A percentile compares a stretch with the other conserved stretches of the same genome.
phyloP scores from a whole-genome alignment of 108 stramenopile species.

The Skeletonema tropicum region DNA sequence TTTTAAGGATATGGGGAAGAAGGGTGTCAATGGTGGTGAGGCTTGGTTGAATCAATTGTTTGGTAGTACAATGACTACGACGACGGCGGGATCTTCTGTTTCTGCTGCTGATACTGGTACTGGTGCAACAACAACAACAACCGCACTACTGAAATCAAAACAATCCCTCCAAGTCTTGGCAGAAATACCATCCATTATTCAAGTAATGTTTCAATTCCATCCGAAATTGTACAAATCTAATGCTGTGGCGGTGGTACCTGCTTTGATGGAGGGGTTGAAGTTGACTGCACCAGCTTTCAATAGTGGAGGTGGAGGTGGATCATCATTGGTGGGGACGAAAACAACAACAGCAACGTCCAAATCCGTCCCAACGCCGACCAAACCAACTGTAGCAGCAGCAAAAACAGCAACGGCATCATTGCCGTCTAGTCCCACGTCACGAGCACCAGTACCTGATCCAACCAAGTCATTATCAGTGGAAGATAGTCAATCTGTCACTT shows the following conservation, averaged over 20 bases:
- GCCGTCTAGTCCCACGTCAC: neutral
- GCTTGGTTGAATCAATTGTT: neutral
- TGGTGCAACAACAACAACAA: neutral
- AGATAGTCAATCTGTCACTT: neutral
- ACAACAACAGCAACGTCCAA: neutral
- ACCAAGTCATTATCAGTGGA: neutral
- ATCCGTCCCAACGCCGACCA: neutral
- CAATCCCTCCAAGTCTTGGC: neutral
- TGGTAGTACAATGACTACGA: neutral
- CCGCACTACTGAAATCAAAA: neutral
- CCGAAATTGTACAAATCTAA: neutral
- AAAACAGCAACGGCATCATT: neutral
- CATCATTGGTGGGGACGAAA: neutral
- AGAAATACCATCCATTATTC: neutral
- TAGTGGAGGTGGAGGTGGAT: neutral
- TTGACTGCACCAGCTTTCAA: neutral
- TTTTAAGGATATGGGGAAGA: conserved; percentile 1
- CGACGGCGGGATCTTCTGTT: neutral
- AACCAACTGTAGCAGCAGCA: neutral
- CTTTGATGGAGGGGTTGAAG: conserved; percentile 4
- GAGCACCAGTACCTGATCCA: conserved; percentile 3
- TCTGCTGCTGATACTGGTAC: too few species aligned
- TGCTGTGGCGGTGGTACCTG: neutral
- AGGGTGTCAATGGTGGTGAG: neutral
- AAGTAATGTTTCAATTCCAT: conserved; percentile 1